These are phyloP conservation scores for Diaporthe citri DNA, from an alignment of 2,329 filamentous ascomycete species.

Conservation along the genomic window DNA sequence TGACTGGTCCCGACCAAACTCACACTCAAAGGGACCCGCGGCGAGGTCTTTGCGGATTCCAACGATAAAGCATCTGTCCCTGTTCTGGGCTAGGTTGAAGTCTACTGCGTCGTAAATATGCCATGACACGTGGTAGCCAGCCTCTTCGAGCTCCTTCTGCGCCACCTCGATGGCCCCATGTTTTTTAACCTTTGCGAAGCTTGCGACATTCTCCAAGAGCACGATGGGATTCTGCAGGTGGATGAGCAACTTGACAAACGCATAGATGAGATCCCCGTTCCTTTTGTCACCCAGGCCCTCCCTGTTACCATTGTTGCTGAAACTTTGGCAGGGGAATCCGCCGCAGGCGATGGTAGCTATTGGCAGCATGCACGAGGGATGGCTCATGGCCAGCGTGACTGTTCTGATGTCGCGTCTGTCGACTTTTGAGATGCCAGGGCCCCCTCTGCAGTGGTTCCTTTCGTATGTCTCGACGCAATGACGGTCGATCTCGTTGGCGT, in stretches of 20 bases:
- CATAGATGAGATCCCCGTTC: neutral
- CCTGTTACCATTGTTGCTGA: neutral
- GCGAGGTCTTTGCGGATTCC: conserved; percentile 9
- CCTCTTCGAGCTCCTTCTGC: neutral
- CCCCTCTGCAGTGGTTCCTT: conserved; percentile 1
- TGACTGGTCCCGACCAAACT: neutral
- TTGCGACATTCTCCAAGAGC: conserved; percentile 11
- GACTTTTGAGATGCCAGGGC: neutral
- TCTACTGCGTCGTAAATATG: neutral
- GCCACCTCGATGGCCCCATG: neutral
- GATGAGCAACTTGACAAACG: neutral
- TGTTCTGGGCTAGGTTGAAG: conserved; percentile 7
- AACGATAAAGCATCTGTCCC: neutral
- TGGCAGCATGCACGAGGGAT: neutral
- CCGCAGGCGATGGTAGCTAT: neutral
- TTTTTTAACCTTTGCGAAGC: neutral
- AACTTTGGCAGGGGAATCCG: conserved; percentile 1
- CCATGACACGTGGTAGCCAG: neutral
- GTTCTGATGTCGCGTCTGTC: neutral
- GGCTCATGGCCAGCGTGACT: neutral
- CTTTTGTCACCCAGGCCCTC: neutral
- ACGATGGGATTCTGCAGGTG: neutral
- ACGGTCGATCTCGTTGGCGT: neutral
- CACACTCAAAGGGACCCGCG: neutral
- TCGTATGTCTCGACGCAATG: neutral